A percentile compares a stretch with the other conserved stretches of the same genome.
Evolutionary conservation across 169 alveolate genomes (phyloP).

Genomic region (Perkinsus marinus): DNA sequence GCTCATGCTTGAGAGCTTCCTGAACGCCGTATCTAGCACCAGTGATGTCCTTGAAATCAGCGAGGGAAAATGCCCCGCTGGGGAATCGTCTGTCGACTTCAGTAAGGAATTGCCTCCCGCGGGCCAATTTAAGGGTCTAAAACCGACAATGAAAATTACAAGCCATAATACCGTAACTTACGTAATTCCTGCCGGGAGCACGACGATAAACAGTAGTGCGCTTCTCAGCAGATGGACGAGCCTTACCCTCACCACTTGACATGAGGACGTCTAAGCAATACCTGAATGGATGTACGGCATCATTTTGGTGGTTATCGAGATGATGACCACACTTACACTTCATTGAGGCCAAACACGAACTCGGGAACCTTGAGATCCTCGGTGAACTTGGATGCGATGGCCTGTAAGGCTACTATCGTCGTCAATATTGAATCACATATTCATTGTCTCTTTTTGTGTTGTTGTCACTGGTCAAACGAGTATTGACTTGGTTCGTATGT

Average conservation of each 20-base stretch:
- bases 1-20: constrained; percentile 86
- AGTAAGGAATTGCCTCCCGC: constrained; percentile 80
- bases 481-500: too few species aligned
- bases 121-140: constrained; percentile 54
- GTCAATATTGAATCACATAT: too few species aligned
- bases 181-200: background rate
- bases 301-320: too few species aligned
- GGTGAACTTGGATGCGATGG: background rate
- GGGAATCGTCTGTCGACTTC: constrained; percentile 67
- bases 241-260: constrained; percentile 82
- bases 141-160: background rate
- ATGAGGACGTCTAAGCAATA: constrained; percentile 79
- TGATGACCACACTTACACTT: too few species aligned
- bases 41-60: constrained; percentile 49
- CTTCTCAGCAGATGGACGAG: constrained; percentile 67
- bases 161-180: background rate
- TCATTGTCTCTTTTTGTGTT: too few species aligned
- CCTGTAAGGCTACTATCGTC: too few species aligned
- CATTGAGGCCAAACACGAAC: constrained; percentile 78
- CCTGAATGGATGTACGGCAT: constrained; percentile 9
- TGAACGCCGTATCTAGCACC: constrained; percentile 69
- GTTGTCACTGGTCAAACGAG: too few species aligned
- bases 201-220: constrained; percentile 58
- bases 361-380: constrained; percentile 60
- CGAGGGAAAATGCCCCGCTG: constrained; percentile 60